Evolutionary conservation across 1,284 basidiomycete species (phyloP), one percentile per base, ranked within the genome.

Genomic region (Sporisorium sorghi): DNA sequence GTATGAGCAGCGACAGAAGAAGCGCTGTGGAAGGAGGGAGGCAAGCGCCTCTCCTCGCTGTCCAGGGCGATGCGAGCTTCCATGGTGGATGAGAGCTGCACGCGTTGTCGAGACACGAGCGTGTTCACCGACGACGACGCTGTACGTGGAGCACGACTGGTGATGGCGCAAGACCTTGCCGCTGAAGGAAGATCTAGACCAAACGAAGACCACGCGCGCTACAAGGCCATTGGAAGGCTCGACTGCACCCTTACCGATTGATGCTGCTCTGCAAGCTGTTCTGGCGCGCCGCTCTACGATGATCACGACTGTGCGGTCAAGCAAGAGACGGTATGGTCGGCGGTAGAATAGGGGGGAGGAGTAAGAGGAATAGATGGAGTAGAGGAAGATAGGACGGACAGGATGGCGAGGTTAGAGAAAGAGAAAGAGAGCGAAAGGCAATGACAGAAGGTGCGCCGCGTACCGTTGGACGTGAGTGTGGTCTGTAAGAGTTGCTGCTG

Each of bases 1-100:
- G 15, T 37, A 17, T 3, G n/a, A 40, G 37, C 37, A 40, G 37
- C 14, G 8, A 40, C 37, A 14, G 54, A 15, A 14, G 54, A 15
- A 21, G 44, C n/a, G 7, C 44, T 30, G 46, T 55, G 60, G 30
- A 48, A 57, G 53, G 53, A 44, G 28, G 48, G 15, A 39, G 60
- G 54, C 35, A 50, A 23, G 48, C 53, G 48, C 60, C 54, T 63
- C 48, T 57, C 54, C 32, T 50, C 54, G 35, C 54, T 57, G 33
- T 52, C 42, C 24, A 46, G 21, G 21, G 42, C 43, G 26, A 57
- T 40, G 35, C 42, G 48, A 43, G 49, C 60, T 17, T 63, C 60
- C 60, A 63, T 63, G 54, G 28, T 49, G 42, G 19, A 17, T 7
- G 21, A 37, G 39, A 30, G 6, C 21, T 28, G 30, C 26, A 37